These are phyloP conservation scores for Candida smagusa DNA, from an alignment of 1,139 yeast genomes.

Conservation along the genomic window DNA sequence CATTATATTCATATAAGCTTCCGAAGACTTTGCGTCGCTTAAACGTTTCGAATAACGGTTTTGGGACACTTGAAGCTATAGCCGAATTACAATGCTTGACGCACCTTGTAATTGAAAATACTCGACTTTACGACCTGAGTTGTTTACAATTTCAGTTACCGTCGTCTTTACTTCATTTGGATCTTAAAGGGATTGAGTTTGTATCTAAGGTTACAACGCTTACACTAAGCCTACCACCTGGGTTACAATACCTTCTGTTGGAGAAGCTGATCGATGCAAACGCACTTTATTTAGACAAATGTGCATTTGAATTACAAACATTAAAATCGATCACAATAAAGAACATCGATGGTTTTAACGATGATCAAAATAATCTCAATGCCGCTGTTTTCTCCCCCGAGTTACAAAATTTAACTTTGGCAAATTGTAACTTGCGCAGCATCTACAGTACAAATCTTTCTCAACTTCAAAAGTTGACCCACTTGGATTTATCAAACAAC, in stretches of 20 bases:
- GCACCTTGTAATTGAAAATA: not conserved
- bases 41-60: not conserved
- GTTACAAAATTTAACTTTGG: slow-evolving; percentile 1
- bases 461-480: not conserved
- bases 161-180: slow-evolving; percentile 1
- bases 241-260: not conserved
- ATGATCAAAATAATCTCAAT: not conserved
- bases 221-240: not conserved
- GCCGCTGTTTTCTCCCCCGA: not conserved
- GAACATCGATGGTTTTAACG: slow-evolving; percentile 2
- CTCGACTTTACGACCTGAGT: slow-evolving; percentile 1
- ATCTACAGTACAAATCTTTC: not conserved
- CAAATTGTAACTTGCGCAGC: not conserved
- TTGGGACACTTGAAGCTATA: slow-evolving; percentile 2
- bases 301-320: not conserved
- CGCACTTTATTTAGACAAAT: slow-evolving; percentile 1
- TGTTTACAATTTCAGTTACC: slow-evolving; percentile 1
- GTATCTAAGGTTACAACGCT: not conserved
- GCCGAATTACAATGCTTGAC: not conserved
- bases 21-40: not conserved
- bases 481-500: slow-evolving; percentile 1
- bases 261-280: slow-evolving; percentile 1
- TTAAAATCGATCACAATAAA: not conserved
- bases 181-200: not conserved
- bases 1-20: slow-evolving; percentile 1